Base-by-base conservation (phyloP, 768 basidiomycete species). In the Rhodosporidiobolus odoratus region DNA sequence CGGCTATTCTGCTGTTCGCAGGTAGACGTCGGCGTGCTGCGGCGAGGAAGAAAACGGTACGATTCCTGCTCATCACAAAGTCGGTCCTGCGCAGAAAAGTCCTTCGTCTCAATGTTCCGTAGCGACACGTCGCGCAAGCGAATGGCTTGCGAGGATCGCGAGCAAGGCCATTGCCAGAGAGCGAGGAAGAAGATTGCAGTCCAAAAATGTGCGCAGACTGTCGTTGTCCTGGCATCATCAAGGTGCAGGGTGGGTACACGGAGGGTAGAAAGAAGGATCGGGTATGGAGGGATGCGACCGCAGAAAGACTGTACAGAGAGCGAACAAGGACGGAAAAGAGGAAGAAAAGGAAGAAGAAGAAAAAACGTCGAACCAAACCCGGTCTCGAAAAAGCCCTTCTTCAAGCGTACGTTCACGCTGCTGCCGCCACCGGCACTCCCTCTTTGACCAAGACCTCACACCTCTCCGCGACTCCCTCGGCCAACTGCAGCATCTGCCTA, bases 391-490 rank as follows among this genome's bases (percentile, higher is more conserved):
- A 12, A 45, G 23, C 43, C 23, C 43, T 23, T 45, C 13, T 23
- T 45, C 52, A 27, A 27, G 19, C 52, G 21, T 23, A n/a, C 9
- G 9, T n/a, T 43, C 62, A 40, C 17, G 34, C 54, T 32, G 62
- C 30, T 7, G 41, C 43, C 40, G 13, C 37, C 6, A 60, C 59
- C 43, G 59, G 21, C 30, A 19, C 27, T 5, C 63, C 64, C n/a
- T 61, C 59, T 19, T 32, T 53, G 13, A 74, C 25, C n/a, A 75
- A 37, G 16, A 43, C 66, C 56, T 75, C 73, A 30, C 73, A 75
- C 61, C 73, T 68, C 69, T 66, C 73, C 47, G 73, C 73, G 40
- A 75, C 57, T 5, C 35, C 3, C 50, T 75, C 73, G 1, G 70
- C 69, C 17, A 75, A 48, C 56, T 71, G 69, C 8, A 75, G 58